Evolutionary conservation across 73 alveolate genomes (phyloP), one percentile per base, ranked within the genome.

Genomic region (Blepharisma stoltei): DNA sequence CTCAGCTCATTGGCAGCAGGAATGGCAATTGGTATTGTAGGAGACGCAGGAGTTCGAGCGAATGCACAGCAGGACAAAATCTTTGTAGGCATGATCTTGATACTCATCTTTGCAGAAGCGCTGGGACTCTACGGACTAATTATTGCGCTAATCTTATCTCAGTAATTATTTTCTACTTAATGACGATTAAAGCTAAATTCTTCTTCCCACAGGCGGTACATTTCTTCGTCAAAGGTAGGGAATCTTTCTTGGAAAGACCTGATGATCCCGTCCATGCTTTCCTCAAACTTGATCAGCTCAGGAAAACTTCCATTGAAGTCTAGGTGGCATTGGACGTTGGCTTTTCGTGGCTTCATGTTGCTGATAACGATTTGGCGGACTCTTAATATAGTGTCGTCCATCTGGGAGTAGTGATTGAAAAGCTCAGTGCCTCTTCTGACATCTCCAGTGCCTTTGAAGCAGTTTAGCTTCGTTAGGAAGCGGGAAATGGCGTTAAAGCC

Each of bases 21-120:
- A 44, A 89, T 96, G 45, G 99, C 99, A 67, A 96, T 96, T 78
- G 99, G 99, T 38, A 96, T 96, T 55, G 99, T 94, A 66, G 99
- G 99, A 65, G 99, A 96, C 81, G 98, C 99, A 43, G 99, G 99
- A 11, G 99, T 96, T 60, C 90, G 99, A 75, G 99, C 99, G 20
- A 93, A 90, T 71, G 99, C 99, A 4, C 93, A 96, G 92, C 97
- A 96, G 81, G 98, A 95, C 27, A 92, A 94, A 52, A 95, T 96
- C 81, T 96, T 96, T 90, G 99, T 95, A 53, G 99, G 99, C 55
- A 95, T 96, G 98, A 90, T 94, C 77, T 84, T 94, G 83, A 94
- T 94, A 81, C 93, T 95, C 87, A 95, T 95, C 81, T 95, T 95
- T 84, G 99, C 98, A 37, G 99, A 95, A 87, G 99, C 99, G 76